Conservation (phyloP, 805 yeast genomes). For the Ogataea dorogensis region DNA sequence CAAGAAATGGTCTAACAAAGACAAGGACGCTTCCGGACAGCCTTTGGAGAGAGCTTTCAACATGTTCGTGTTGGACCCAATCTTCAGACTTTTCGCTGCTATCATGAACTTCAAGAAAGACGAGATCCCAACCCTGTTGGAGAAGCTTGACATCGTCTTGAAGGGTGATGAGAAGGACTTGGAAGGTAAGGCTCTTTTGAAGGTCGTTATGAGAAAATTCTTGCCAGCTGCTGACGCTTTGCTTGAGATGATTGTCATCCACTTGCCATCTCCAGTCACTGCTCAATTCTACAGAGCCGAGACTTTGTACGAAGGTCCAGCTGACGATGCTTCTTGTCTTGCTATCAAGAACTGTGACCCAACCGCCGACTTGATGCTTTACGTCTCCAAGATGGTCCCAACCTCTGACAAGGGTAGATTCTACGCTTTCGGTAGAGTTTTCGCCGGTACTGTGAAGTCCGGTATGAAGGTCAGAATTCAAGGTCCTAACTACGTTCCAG, state of each 20-base stretch:
- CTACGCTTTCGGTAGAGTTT: slow-evolving; percentile 99
- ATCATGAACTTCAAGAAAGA: slow-evolving; percentile 99
- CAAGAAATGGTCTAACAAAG: slow-evolving; percentile 98
- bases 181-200: slow-evolving; percentile 97
- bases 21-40: slow-evolving; percentile 93
- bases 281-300: slow-evolving; percentile 99
- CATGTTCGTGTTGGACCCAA: slow-evolving; percentile 98
- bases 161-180: slow-evolving; percentile 97
- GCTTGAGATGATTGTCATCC: slow-evolving; percentile 96
- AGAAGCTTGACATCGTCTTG: slow-evolving; percentile 89
- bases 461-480: slow-evolving; percentile 99
- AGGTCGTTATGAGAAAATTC: slow-evolving; percentile 99
- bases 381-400: slow-evolving; percentile 99
- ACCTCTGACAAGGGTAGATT: slow-evolving; percentile 99
- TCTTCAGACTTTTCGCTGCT: slow-evolving; percentile 94
- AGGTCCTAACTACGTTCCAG: slow-evolving; percentile 99
- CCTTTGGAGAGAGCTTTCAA: slow-evolving; percentile 98
- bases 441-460: slow-evolving; percentile 98
- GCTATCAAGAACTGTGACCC: slow-evolving; percentile 99
- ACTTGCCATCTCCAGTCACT: slow-evolving; percentile 99
- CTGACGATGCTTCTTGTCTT: slow-evolving; percentile 83
- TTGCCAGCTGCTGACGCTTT: slow-evolving; percentile 99
- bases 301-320: slow-evolving; percentile 98
- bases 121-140: slow-evolving; percentile 87
- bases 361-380: slow-evolving; percentile 95